phyloP scores from a whole-genome alignment of 768 basidiomycete genomes.

The Lentinula detonsa region DNA sequence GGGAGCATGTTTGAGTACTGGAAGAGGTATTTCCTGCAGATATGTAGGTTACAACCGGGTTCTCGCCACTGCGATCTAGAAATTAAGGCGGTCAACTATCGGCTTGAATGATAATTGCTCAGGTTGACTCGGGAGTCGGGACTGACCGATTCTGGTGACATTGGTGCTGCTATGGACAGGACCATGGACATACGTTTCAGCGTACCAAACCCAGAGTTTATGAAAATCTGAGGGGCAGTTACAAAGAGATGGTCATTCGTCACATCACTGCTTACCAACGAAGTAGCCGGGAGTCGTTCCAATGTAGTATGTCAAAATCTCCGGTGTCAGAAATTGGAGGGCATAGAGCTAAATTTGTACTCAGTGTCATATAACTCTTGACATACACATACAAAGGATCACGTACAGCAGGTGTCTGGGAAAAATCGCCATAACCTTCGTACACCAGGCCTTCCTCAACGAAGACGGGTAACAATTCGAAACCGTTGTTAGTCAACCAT shows the following conservation, averaged over 20 bases:
- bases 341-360: neutral
- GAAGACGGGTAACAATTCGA: neutral
- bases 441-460: neutral
- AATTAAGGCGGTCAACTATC: too few relatives aligned
- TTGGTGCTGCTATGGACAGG: conserved; percentile 1
- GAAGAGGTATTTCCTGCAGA: neutral
- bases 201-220: conserved; percentile 3
- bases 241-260: neutral
- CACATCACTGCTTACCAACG: neutral
- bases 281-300: neutral
- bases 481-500: neutral
- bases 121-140: too few relatives aligned
- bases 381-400: too few relatives aligned
- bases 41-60: neutral
- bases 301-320: neutral
- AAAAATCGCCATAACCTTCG: conserved; percentile 1
- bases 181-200: neutral
- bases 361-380: neutral
- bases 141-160: conserved; percentile 5
- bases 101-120: too few relatives aligned
- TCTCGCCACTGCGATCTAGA: conserved; percentile 3
- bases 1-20: neutral
- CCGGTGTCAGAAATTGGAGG: conserved; percentile 6
- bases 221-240: neutral
- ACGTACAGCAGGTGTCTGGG: conserved; percentile 3